Base-by-base conservation (phyloP, 2,329 filamentous ascomycete genomes). In the Gremmenia infestans region DNA sequence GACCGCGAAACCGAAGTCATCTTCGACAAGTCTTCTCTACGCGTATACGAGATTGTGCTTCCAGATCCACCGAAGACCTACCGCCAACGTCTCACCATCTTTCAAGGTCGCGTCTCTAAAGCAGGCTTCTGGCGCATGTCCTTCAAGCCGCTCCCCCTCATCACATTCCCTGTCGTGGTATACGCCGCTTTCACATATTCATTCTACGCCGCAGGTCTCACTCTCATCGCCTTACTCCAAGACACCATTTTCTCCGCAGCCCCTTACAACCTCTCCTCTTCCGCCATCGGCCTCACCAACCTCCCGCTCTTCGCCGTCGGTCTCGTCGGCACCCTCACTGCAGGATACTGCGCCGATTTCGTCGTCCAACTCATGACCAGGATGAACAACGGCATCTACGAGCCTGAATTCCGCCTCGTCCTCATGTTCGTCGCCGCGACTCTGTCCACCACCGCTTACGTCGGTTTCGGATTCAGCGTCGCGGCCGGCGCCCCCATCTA, bases 321-420 rank as follows among this genome's bases (percentile, higher is more conserved):
- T 25, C 43, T 75, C 48, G 59, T 74, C 1, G 72, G 72, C 25
- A 67, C 68, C 8, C 54, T 72, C 6, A 53, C 72, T 40, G 65
- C 73, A 0, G 70, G 72, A 5, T 65, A 65, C 4, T 65, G 68
- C 17, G 67, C 71, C 17, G 74, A 76, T 56, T 71, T 70, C 17
- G 55, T 74, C 2, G 71, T 72, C 42, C 70, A 67, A 50, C 76
- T 70, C 66, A 72, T 78, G 54, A 75, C 78, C 1, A 75, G 73
- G 64, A 74, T 71, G 56, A 81, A 81, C 63, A 70, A 69, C 14
- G 78, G 78, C 15, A 68, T 80, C 50, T 81, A 80, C 65, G 78
- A 81, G 63, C 78, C 78, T 4, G 78, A 81, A 63, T 80, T 80
- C 62, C 74, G 78, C 9, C 69, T 78, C 8, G 67, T 76, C 4